Base-by-base conservation (phyloP, 306 rosid genomes). In the Acmispon strigosus region DNA sequence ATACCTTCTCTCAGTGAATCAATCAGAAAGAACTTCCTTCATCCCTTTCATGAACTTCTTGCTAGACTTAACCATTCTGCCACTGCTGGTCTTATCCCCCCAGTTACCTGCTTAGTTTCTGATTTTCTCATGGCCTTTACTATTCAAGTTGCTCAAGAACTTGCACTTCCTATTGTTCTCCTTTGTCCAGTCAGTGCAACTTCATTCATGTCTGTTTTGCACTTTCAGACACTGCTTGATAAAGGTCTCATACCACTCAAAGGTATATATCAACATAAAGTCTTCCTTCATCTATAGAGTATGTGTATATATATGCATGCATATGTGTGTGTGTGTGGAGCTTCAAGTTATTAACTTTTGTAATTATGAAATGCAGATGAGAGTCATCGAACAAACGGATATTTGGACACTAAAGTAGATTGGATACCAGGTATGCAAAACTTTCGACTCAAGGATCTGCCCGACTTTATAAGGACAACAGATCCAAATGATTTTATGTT, bases 371-470 rank as follows among this genome's bases (percentile, higher is more conserved):
- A 48, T 16, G 56, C 60, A 75, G 81, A 80, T 70, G 70, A 70
- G 19, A 62, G 76, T 62, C 29, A 68, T 44, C 27, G 51, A 11
- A 63, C 37, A 51, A 73, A 73, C 16, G 71, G 58, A 56, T 73
- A 39, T 62, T 52, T 73, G 19, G 71, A 73, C 34, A 20, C 63
- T 6, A 51, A 62, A 51, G 53, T 73, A 5, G 78, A 73, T 4
- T 62, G 78, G 54, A 73, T 78, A 64, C 70, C 66, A n/a, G 69
- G 74, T 4, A 16, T 63, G 75, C 6, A 29, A 47, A 66, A 66
- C 13, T 48, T 78, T 20, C 37, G 58, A n/a, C 10, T 73, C 14
- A 72, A 72, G 69, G 69, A 64, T 22, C 19, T 73, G 0, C 24
- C 34, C 0, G 67, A 8, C 1, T 58, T 39, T 39, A 15, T 70